Evolutionary conservation across 2,329 filamentous ascomycete species (phyloP).

Genomic region (Aspergillus sp.): DNA sequence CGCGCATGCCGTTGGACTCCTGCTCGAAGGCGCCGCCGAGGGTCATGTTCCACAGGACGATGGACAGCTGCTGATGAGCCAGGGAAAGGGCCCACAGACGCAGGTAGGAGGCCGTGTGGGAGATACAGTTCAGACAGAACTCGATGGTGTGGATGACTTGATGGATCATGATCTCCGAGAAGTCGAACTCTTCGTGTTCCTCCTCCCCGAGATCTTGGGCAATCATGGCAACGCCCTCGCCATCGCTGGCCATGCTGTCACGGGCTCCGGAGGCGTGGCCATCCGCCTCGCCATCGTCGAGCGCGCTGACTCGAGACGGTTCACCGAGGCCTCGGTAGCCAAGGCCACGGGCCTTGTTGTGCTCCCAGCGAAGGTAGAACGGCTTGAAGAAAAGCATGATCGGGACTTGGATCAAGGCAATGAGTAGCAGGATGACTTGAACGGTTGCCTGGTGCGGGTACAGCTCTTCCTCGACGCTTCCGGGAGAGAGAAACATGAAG

Average conservation of each 20-base stretch:
- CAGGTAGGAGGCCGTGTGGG: conserved; percentile 96
- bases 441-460: conserved; percentile 68
- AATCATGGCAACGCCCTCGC: conserved; percentile 83
- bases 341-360: conserved; percentile 81
- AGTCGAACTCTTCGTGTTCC: conserved; percentile 96
- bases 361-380: conserved; percentile 88
- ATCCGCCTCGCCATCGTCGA: conserved; percentile 79
- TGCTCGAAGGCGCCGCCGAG: conserved; percentile 71
- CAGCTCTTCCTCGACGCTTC: conserved; percentile 65
- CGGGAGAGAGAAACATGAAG: conserved; percentile 96
- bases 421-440: neutral
- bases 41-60: conserved; percentile 97
- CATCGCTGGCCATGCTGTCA: conserved; percentile 70
- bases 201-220: conserved; percentile 76
- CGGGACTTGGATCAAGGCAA: conserved; percentile 72
- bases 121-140: conserved; percentile 99
- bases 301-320: conserved; percentile 79
- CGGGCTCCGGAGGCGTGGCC: conserved; percentile 60
- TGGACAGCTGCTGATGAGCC: conserved; percentile 94
- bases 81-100: conserved; percentile 97
- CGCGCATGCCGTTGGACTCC: conserved; percentile 63
- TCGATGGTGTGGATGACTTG: conserved; percentile 99
- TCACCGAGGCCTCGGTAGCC: conserved; percentile 95
- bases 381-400: conserved; percentile 93
- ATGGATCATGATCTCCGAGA: conserved; percentile 96